Evolutionary conservation across 2,329 filamentous ascomycete genomes (phyloP).

Genomic region (Chrysosporium keratinophilum): DNA sequence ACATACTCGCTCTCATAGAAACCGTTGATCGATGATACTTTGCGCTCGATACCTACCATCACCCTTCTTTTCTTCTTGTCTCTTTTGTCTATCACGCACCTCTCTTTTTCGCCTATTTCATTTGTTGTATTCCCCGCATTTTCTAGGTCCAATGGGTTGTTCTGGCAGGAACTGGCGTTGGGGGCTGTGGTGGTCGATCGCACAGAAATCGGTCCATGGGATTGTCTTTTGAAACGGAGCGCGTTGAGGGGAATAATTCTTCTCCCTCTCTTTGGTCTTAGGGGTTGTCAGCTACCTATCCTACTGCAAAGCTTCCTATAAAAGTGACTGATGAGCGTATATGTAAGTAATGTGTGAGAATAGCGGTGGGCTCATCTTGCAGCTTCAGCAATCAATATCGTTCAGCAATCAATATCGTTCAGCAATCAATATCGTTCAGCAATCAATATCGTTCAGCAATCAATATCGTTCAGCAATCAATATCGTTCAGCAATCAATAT

Average conservation of each 20-base stretch:
- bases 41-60: neutral
- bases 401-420: no score
- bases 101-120: conserved; percentile 15
- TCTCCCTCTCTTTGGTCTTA: no score
- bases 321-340: no score
- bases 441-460: no score
- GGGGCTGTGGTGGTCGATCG: neutral
- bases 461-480: no score
- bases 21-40: conserved; percentile 23
- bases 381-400: no score
- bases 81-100: neutral
- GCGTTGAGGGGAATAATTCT: neutral
- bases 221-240: neutral
- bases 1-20: conserved; percentile 26
- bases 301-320: neutral
- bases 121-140: conserved; percentile 4
- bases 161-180: conserved; percentile 3
- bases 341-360: no score
- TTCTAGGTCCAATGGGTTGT: neutral
- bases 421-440: no score
- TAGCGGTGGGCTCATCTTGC: no score
- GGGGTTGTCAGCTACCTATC: no score
- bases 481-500: no score
- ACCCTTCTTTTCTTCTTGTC: neutral
- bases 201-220: neutral